A percentile compares a stretch with the other conserved stretches of the same genome.
These are phyloP conservation scores for Coemansia aciculifera DNA, from an alignment of 192 early-diverging fungal species.

Conservation along the genomic window DNA sequence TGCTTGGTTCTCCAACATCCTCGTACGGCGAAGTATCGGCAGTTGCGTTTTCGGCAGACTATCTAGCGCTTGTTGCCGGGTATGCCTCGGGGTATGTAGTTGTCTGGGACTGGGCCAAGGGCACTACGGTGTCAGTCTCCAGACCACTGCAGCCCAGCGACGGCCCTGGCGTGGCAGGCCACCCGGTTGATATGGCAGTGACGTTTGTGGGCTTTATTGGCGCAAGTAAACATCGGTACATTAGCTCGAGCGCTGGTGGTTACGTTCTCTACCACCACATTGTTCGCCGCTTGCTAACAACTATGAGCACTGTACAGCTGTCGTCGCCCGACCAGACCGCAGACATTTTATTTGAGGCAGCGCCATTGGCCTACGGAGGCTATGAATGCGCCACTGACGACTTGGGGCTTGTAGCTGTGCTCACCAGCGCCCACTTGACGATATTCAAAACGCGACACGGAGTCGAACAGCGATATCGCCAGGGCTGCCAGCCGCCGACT, in stretches of 20 bases:
- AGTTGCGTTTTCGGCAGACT: slow-evolving; percentile 45
- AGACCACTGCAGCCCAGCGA: slow-evolving; percentile 38
- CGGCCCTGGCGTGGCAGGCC: slow-evolving; percentile 23
- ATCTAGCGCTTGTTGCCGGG: slow-evolving; percentile 34
- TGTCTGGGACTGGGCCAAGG: slow-evolving; percentile 53
- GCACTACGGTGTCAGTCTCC: slow-evolving; percentile 34
- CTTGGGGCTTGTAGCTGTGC: slow-evolving; percentile 44
- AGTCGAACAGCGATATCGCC: slow-evolving; percentile 37
- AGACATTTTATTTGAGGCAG: slow-evolving; percentile 34
- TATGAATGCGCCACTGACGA: slow-evolving; percentile 30
- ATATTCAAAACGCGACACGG: slow-evolving; percentile 32
- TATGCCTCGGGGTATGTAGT: slow-evolving; percentile 43
- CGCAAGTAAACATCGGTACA: slow-evolving; percentile 46
- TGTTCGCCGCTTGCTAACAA: slow-evolving; percentile 45
- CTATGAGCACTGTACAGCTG: slow-evolving; percentile 38
- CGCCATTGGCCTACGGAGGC: slow-evolving; percentile 29
- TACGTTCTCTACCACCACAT: slow-evolving; percentile 53
- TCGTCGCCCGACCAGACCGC: background rate
- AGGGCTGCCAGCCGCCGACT: slow-evolving; percentile 12
- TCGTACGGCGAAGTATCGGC: slow-evolving; percentile 43
- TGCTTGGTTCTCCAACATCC: slow-evolving; percentile 11
- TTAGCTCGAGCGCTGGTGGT: slow-evolving; percentile 46
- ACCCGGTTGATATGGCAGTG: slow-evolving; percentile 37
- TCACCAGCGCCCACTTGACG: slow-evolving; percentile 30
- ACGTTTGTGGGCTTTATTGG: slow-evolving; percentile 44